phyloP scores from a whole-genome alignment of 306 rosid genomes.

The Cucumis melo region DNA sequence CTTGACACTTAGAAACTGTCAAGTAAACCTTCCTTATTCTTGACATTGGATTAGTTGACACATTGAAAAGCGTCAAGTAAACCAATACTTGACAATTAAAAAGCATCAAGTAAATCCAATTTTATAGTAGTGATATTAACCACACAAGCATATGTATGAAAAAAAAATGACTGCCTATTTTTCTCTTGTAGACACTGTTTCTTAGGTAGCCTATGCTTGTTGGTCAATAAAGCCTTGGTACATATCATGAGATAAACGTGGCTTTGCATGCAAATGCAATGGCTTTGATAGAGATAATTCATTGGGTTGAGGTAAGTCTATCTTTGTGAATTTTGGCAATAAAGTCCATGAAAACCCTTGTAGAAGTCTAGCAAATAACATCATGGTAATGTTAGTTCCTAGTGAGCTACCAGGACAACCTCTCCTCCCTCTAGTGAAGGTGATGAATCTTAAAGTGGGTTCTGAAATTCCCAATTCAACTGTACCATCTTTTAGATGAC shows the following conservation, averaged over 20 bases:
- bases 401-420: constrained; percentile 22
- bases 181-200: not conserved
- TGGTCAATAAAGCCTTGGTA: not conserved
- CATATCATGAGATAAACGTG: not conserved
- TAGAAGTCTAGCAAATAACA: constrained; percentile 30
- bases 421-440: constrained; percentile 27
- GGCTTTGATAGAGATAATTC: not conserved
- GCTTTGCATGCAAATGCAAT: not conserved
- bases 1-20: too few relatives aligned
- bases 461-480: constrained; percentile 3
- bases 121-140: too few relatives aligned
- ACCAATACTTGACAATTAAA: too few relatives aligned
- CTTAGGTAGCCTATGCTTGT: not conserved
- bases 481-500: constrained; percentile 6
- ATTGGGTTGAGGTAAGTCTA: not conserved
- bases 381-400: constrained; percentile 25
- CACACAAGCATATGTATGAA: not conserved
- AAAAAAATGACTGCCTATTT: not conserved
- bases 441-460: constrained; percentile 12
- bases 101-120: too few relatives aligned
- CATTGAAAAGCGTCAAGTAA: too few relatives aligned
- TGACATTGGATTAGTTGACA: too few relatives aligned
- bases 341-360: constrained; percentile 31
- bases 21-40: too few relatives aligned
- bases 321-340: not conserved